phyloP scores from a whole-genome alignment of 1,139 yeast genomes.

The Debaryomyces sp. region DNA sequence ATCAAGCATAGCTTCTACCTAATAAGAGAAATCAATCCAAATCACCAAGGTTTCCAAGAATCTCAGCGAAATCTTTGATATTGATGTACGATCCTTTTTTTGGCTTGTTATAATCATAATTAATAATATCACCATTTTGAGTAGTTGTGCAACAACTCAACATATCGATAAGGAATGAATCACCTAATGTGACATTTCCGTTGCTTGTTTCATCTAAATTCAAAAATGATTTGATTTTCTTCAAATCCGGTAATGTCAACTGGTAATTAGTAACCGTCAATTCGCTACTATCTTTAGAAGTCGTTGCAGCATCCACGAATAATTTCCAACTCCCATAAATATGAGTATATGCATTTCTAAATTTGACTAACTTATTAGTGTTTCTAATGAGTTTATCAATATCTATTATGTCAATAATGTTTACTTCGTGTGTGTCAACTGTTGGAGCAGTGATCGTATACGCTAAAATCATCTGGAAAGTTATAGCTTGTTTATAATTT shows the following conservation, averaged over 20 bases:
- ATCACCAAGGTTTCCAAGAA: conserved; percentile 46
- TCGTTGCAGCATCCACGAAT: conserved; percentile 29
- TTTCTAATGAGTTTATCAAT: conserved; percentile 40
- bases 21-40: too few species aligned
- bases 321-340: conserved; percentile 40
- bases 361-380: conserved; percentile 32
- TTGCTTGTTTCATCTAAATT: conserved; percentile 27
- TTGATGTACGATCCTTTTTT: conserved; percentile 32
- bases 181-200: conserved; percentile 23
- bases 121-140: conserved; percentile 29
- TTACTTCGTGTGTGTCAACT: conserved; percentile 17
- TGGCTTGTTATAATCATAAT: conserved; percentile 31
- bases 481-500: conserved; percentile 26
- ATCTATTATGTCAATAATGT: conserved; percentile 42
- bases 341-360: conserved; percentile 33
- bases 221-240: conserved; percentile 32
- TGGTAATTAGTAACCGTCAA: conserved; percentile 16
- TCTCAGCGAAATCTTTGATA: conserved; percentile 48
- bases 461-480: conserved; percentile 30
- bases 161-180: conserved; percentile 48
- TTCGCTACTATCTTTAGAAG: conserved; percentile 3
- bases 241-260: conserved; percentile 36
- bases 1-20: too few species aligned
- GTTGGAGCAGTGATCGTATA: conserved; percentile 32
- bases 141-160: conserved; percentile 39